phyloP scores from a whole-genome alignment of 1,284 basidiomycete species.

The Inonotus hispidus region DNA sequence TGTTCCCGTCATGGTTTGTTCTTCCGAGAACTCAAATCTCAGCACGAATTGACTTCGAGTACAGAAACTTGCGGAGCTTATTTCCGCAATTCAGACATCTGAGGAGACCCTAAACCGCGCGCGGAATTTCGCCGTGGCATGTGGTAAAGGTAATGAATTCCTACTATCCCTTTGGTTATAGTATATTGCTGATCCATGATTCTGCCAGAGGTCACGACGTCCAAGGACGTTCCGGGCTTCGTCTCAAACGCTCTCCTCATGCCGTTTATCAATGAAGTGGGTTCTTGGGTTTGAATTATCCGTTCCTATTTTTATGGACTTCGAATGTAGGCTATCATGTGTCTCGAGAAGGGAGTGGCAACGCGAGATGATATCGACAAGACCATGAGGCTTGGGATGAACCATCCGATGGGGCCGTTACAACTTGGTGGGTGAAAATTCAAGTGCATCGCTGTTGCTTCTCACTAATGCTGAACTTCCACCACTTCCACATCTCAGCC shows the following conservation, averaged over 20 bases:
- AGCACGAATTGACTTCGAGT: background rate
- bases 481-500: conserved; percentile 37
- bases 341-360: conserved; percentile 85
- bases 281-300: conserved; percentile 20
- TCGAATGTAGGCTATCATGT: conserved; percentile 79
- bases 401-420: conserved; percentile 92
- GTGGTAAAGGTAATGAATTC: conserved; percentile 73
- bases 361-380: conserved; percentile 95
- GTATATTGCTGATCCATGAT: background rate
- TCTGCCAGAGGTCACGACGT: conserved; percentile 77
- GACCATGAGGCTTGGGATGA: conserved; percentile 90
- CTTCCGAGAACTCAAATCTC: background rate
- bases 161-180: background rate
- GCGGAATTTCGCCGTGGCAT: conserved; percentile 78
- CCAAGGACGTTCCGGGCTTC: conserved; percentile 89
- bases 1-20: conserved; percentile 82
- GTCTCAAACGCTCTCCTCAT: conserved; percentile 84
- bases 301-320: background rate
- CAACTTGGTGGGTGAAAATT: conserved; percentile 57
- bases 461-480: background rate
- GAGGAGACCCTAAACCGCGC: conserved; percentile 73
- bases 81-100: conserved; percentile 89
- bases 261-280: conserved; percentile 87
- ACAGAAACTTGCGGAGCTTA: conserved; percentile 89
- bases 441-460: background rate